Conservation (phyloP, 139 green algal genomes). For the Picochlorum sp. region DNA sequence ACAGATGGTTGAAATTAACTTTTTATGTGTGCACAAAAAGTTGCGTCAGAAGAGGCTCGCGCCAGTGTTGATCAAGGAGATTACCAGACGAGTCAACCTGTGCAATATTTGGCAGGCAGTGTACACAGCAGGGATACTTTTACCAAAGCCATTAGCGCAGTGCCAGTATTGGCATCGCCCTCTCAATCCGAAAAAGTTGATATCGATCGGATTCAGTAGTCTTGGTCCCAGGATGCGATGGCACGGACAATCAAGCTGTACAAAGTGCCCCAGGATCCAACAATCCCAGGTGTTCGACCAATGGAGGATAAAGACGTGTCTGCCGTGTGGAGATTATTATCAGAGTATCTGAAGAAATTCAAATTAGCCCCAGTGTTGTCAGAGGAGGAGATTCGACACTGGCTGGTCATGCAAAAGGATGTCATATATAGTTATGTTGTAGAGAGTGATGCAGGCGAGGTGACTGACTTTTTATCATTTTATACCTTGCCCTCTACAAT, state of each 20-base stretch:
- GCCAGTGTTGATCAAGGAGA: conserved; percentile 96
- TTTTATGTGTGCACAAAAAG: conserved; percentile 99
- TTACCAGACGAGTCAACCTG: conserved; percentile 85
- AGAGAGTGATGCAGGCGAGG: conserved; percentile 40
- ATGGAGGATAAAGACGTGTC: conserved; percentile 62
- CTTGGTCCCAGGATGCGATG: conserved; percentile 79
- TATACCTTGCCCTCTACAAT: conserved; percentile 90
- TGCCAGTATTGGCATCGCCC: conserved; percentile 93
- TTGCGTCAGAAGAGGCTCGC: conserved; percentile 89
- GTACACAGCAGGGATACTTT: conserved; percentile 93
- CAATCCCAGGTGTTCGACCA: conserved; percentile 67
- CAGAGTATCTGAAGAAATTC: conserved; percentile 63
- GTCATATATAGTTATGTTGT: conserved; percentile 90
- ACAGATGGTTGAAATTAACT: conserved; percentile 95
- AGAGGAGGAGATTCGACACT: conserved; percentile 84
- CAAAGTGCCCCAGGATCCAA: conserved; percentile 67
- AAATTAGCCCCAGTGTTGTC: conserved; percentile 57
- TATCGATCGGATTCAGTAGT: conserved; percentile 80
- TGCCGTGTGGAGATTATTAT: conserved; percentile 61
- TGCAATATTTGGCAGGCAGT: conserved; percentile 86
- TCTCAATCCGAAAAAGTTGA: conserved; percentile 94
- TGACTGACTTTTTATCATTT: conserved; percentile 91
- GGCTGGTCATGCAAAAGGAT: conserved; percentile 49
- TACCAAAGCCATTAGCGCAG: conserved; percentile 84
- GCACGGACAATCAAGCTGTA: conserved; percentile 91